Evolutionary conservation across 179 eudicot genomes (phyloP).

Genomic region (Actinidia arguta): DNA sequence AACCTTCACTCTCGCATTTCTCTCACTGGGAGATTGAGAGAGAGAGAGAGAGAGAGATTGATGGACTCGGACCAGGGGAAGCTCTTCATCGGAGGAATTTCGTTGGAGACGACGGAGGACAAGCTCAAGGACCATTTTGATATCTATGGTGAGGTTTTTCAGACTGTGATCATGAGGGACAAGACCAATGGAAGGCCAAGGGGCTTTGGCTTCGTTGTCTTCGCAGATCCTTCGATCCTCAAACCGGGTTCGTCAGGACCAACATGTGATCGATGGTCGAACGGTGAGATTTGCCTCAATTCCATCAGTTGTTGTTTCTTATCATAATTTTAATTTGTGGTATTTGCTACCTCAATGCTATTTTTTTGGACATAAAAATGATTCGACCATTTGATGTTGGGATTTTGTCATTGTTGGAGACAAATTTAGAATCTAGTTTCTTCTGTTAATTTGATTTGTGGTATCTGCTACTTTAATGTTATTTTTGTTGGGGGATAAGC

Average conservation of each 20-base stretch:
- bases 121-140: slow-evolving; percentile 70
- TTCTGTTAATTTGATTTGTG: too few species aligned
- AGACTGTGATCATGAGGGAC: slow-evolving; percentile 77
- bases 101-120: slow-evolving; percentile 81
- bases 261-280: slow-evolving; percentile 78
- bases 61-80: slow-evolving; percentile 91
- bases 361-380: too few species aligned
- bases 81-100: slow-evolving; percentile 86
- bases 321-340: background rate
- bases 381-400: too few species aligned
- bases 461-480: too few species aligned
- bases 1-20: too few species aligned
- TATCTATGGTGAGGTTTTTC: slow-evolving; percentile 64
- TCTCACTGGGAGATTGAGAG: too few species aligned
- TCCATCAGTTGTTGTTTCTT: background rate
- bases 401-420: too few species aligned
- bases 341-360: background rate
- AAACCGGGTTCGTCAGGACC: slow-evolving; percentile 71
- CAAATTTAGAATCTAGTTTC: too few species aligned
- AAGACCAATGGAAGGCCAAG: slow-evolving; percentile 70
- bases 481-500: too few species aligned
- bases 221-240: slow-evolving; percentile 71
- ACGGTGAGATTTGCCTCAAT: slow-evolving; percentile 40
- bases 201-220: slow-evolving; percentile 85
- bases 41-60: background rate